Evolutionary conservation across 1,284 basidiomycete genomes (phyloP).

Genomic region (Tilletia indica): DNA sequence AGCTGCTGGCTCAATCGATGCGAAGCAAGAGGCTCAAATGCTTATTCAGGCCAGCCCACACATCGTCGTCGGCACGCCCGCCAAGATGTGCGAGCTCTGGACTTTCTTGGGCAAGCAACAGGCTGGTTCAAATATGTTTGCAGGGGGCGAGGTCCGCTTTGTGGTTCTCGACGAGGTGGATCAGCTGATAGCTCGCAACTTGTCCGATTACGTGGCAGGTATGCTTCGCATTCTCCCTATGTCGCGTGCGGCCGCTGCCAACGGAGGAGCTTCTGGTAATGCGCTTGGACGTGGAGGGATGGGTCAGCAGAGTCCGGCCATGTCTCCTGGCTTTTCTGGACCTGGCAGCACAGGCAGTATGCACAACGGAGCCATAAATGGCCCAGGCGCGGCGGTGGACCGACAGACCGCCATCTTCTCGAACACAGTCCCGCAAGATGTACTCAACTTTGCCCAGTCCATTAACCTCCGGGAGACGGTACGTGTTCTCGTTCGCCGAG

Average conservation of each 20-base stretch:
- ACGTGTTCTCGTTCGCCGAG: constrained; percentile 89
- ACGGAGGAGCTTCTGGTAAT: not conserved
- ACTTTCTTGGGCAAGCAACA: constrained; percentile 70
- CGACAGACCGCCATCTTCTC: constrained; percentile 95
- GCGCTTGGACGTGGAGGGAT: not conserved
- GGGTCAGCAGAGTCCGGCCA: constrained; percentile 21
- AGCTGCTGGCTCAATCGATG: constrained; percentile 37
- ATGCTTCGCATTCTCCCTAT: constrained; percentile 85
- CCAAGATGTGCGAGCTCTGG: constrained; percentile 86
- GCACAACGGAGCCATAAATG: constrained; percentile 28
- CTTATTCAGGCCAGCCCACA: constrained; percentile 64
- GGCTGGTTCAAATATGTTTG: constrained; percentile 16
- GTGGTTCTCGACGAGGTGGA: constrained; percentile 95
- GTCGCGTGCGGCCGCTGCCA: constrained; percentile 56
- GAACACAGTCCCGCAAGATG: constrained; percentile 88
- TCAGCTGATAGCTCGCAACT: constrained; percentile 90
- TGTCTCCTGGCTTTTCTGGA: constrained; percentile 62
- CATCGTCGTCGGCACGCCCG: constrained; percentile 92
- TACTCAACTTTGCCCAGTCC: constrained; percentile 78
- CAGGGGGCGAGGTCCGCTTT: constrained; percentile 73
- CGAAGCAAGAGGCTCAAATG: constrained; percentile 35
- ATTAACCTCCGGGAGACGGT: constrained; percentile 92
- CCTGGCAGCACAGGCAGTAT: constrained; percentile 58
- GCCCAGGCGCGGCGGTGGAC: constrained; percentile 61
- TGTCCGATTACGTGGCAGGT: constrained; percentile 89